phyloP scores from a whole-genome alignment of 257 asterid genomes.

The Solanum chmielewskii region DNA sequence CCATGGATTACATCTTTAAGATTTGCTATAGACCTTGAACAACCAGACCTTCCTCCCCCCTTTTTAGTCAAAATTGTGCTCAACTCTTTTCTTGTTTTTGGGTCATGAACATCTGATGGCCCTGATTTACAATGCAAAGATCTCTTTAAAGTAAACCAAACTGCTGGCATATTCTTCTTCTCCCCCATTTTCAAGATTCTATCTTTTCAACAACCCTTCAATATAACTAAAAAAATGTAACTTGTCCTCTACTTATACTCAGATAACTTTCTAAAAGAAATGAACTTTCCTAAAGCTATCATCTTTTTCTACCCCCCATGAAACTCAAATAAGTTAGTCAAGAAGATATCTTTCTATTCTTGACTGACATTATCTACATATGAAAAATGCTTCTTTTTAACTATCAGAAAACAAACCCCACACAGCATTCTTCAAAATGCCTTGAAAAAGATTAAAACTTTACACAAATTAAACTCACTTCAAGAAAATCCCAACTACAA shows the following conservation, averaged over 20 bases:
- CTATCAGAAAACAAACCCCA: not conserved
- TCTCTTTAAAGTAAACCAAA: conserved; percentile 52
- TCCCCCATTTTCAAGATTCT: conserved; percentile 19
- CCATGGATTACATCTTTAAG: conserved; percentile 67
- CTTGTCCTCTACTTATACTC: not conserved
- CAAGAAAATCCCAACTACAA: not conserved
- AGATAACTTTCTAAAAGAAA: not conserved
- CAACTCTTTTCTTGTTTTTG: conserved; percentile 28
- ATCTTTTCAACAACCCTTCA: not conserved
- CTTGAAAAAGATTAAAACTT: not conserved
- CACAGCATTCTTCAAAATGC: not conserved
- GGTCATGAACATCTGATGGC: conserved; percentile 50
- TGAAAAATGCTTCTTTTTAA: not conserved
- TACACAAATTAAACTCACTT: not conserved
- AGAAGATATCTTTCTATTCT: not conserved
- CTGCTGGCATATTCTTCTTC: conserved; percentile 26
- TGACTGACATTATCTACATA: not conserved
- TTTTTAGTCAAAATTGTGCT: conserved; percentile 25
- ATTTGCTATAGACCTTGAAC: conserved; percentile 65
- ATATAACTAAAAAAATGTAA: not conserved
- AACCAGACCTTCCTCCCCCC: conserved; percentile 42
- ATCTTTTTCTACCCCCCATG: not conserved
- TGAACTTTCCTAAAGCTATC: not conserved
- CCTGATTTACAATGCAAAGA: conserved; percentile 56
- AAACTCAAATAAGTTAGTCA: not conserved